phyloP scores from a whole-genome alignment of 192 early-diverging fungal genomes.

The Mortierella alpina region DNA sequence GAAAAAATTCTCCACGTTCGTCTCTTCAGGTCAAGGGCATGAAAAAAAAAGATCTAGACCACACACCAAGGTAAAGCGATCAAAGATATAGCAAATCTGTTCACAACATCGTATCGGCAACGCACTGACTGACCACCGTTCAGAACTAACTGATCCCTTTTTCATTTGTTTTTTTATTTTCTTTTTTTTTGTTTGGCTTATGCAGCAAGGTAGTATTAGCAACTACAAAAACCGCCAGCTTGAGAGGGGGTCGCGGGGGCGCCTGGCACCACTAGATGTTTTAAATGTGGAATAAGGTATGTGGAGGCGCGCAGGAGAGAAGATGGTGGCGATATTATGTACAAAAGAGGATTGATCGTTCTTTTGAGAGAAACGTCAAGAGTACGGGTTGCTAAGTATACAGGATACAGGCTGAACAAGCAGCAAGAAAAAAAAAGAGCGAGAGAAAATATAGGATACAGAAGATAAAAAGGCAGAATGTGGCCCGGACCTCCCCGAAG shows the following conservation, averaged over 20 bases:
- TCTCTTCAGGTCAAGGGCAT: too few species aligned
- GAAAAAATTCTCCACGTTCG: too few species aligned
- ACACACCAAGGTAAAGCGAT: too few species aligned
- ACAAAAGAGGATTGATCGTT: background rate
- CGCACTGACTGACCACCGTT: too few species aligned
- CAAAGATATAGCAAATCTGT: too few species aligned
- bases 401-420: background rate
- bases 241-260: too few species aligned
- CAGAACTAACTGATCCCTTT: too few species aligned
- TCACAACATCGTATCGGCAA: too few species aligned
- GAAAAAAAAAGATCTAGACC: too few species aligned
- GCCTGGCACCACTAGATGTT: too few species aligned
- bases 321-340: background rate
- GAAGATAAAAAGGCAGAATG: background rate
- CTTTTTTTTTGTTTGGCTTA: background rate
- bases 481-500: background rate
- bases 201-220: background rate
- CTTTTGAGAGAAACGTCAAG: background rate
- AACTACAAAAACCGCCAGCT: too few species aligned
- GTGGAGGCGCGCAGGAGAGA: background rate
- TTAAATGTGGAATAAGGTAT: too few species aligned
- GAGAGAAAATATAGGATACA: background rate
- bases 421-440: background rate
- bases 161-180: background rate
- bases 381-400: constrained; percentile 7